phyloP scores from a whole-genome alignment of 1,284 basidiomycete genomes.

The Cutaneotrichosporon spelunceum region DNA sequence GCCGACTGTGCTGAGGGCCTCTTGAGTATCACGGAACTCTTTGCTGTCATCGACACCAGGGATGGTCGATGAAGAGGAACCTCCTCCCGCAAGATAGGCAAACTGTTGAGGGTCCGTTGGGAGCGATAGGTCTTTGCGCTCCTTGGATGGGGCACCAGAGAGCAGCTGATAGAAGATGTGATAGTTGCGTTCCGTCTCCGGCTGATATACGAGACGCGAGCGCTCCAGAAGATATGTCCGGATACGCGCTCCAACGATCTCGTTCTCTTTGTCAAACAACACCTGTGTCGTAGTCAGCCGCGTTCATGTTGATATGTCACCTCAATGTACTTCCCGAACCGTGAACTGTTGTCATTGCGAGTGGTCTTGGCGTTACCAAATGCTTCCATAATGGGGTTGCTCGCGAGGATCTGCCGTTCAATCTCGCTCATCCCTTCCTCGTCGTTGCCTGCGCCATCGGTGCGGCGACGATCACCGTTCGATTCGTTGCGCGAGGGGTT shows the following conservation, averaged over 20 bases:
- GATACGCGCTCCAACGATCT: slow-evolving; percentile 96
- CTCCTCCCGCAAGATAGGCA: slow-evolving; percentile 90
- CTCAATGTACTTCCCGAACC: slow-evolving; percentile 99
- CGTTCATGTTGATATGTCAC: slow-evolving; percentile 53
- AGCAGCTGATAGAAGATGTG: slow-evolving; percentile 99
- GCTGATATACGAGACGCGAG: slow-evolving; percentile 95
- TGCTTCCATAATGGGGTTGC: slow-evolving; percentile 97
- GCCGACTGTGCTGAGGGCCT: slow-evolving; percentile 92
- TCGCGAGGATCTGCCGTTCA: slow-evolving; percentile 94
- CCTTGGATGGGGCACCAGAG: slow-evolving; percentile 89
- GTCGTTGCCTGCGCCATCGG: slow-evolving; percentile 35
- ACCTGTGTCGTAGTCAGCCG: slow-evolving; percentile 57
- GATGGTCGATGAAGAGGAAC: slow-evolving; percentile 78
- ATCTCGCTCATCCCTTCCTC: slow-evolving; percentile 74
- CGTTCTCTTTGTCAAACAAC: slow-evolving; percentile 88
- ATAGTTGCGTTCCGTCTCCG: slow-evolving; percentile 94
- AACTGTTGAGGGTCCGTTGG: slow-evolving; percentile 80
- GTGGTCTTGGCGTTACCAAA: slow-evolving; percentile 99
- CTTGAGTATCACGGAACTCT: slow-evolving; percentile 90
- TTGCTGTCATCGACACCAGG: slow-evolving; percentile 90
- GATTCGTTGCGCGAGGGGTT: slow-evolving; percentile 62
- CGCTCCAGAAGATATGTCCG: slow-evolving; percentile 96
- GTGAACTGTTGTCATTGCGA: slow-evolving; percentile 96
- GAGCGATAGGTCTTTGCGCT: slow-evolving; percentile 89
- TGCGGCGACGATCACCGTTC: slow-evolving; percentile 23